A percentile compares a stretch with the other conserved stretches of the same genome.
phyloP scores from a whole-genome alignment of 2,329 filamentous ascomycete species.

The Fusarium verticillioides region DNA sequence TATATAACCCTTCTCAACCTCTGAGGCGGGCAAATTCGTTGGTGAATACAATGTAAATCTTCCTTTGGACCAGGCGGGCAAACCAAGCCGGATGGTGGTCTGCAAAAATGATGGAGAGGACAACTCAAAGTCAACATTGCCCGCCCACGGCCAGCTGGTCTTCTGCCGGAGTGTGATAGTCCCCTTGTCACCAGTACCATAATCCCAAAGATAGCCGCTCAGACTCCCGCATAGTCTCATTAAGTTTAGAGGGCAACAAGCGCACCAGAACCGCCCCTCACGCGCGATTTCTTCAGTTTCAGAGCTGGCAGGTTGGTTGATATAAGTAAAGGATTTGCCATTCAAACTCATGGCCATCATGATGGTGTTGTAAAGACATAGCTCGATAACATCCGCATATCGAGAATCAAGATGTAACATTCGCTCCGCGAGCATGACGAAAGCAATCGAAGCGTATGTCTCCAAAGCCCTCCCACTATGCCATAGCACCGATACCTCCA shows the following conservation, averaged over 20 bases:
- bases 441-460: conserved; percentile 49
- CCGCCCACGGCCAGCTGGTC: conserved; percentile 67
- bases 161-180: conserved; percentile 51
- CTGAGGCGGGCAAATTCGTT: conserved; percentile 12
- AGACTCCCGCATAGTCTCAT: conserved; percentile 65
- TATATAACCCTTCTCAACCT: conserved; percentile 61
- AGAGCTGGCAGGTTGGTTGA: conserved; percentile 66
- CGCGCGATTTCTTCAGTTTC: not conserved
- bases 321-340: conserved; percentile 69
- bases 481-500: conserved; percentile 64
- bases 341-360: conserved; percentile 67
- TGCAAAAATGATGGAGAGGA: not conserved
- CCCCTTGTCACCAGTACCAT: conserved; percentile 43
- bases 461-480: conserved; percentile 47
- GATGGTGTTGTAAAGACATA: conserved; percentile 69
- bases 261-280: conserved; percentile 58
- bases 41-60: conserved; percentile 50
- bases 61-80: conserved; percentile 42
- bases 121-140: not conserved
- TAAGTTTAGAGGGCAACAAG: conserved; percentile 71
- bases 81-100: not conserved
- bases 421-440: conserved; percentile 69
- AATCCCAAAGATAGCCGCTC: conserved; percentile 66
- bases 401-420: conserved; percentile 62
- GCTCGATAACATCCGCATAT: conserved; percentile 69